These are phyloP conservation scores for Tolypocladium amazonense DNA, from an alignment of 2,329 filamentous ascomycete species.

Conservation along the genomic window DNA sequence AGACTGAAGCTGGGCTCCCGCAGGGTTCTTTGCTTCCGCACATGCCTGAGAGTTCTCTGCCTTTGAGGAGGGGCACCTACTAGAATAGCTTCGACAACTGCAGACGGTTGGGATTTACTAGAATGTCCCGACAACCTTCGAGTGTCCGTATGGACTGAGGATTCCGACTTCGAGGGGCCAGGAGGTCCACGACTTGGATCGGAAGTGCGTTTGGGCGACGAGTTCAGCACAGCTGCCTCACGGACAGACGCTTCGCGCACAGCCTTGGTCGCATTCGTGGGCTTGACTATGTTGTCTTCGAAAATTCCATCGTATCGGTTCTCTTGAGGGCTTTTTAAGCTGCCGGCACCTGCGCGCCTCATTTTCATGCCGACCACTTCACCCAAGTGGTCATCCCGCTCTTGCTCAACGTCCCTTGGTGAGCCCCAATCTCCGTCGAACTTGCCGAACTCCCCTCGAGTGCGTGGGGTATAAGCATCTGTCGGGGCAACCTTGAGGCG, in stretches of 20 bases:
- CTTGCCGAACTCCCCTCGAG: slow-evolving; percentile 37
- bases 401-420: slow-evolving; percentile 35
- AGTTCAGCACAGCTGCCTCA: slow-evolving; percentile 24
- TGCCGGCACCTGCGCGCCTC: slow-evolving; percentile 15
- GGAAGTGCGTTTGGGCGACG: slow-evolving; percentile 18
- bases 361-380: slow-evolving; percentile 45
- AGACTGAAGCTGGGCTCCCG: slow-evolving; percentile 28
- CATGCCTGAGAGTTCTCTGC: slow-evolving; percentile 48
- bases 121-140: slow-evolving; percentile 44
- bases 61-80: slow-evolving; percentile 36
- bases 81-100: slow-evolving; percentile 46
- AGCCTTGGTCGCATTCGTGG: slow-evolving; percentile 41
- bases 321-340: background rate
- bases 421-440: slow-evolving; percentile 51
- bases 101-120: slow-evolving; percentile 41
- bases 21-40: slow-evolving; percentile 42
- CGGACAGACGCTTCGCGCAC: slow-evolving; percentile 36
- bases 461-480: slow-evolving; percentile 28
- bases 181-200: slow-evolving; percentile 12
- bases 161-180: slow-evolving; percentile 25
- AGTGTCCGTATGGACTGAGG: slow-evolving; percentile 30
- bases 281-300: slow-evolving; percentile 35
- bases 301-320: slow-evolving; percentile 20
- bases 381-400: slow-evolving; percentile 44
- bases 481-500: slow-evolving; percentile 29